Conservation (phyloP, 2,329 filamentous ascomycete species). For the Calonectria ilicicola region DNA sequence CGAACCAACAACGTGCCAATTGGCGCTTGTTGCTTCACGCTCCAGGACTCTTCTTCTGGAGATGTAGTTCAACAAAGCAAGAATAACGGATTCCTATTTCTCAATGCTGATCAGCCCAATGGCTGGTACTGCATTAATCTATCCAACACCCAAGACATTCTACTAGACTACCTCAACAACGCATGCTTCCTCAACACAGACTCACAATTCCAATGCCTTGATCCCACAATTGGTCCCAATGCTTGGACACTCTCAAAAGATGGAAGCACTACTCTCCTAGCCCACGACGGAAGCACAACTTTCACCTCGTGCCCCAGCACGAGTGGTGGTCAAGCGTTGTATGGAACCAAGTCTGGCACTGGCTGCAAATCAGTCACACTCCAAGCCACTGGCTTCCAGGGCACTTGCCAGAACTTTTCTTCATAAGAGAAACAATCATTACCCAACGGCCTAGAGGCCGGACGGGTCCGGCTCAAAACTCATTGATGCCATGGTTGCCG, state of each 20-base stretch:
- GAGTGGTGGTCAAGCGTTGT: slow-evolving; percentile 40
- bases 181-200: slow-evolving; percentile 47
- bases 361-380: slow-evolving; percentile 42
- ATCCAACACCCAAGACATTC: slow-evolving; percentile 36
- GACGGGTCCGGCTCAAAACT: background rate
- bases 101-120: slow-evolving; percentile 36
- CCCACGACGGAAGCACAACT: slow-evolving; percentile 36
- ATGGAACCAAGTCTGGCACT: slow-evolving; percentile 30
- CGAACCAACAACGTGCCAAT: slow-evolving; percentile 33
- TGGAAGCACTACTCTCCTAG: slow-evolving; percentile 35
- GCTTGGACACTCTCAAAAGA: slow-evolving; percentile 42
- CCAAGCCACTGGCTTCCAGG: slow-evolving; percentile 41
- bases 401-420: slow-evolving; percentile 39
- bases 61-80: slow-evolving; percentile 43
- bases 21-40: slow-evolving; percentile 47
- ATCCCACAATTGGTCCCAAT: slow-evolving; percentile 45
- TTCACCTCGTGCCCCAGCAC: slow-evolving; percentile 44
- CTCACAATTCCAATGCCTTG: slow-evolving; percentile 46
- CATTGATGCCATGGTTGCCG: background rate
- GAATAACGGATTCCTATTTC: slow-evolving; percentile 41
- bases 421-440: background rate
- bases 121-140: slow-evolving; percentile 49
- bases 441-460: slow-evolving; percentile 1
- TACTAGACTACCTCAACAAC: slow-evolving; percentile 45
- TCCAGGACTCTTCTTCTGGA: slow-evolving; percentile 41